These are phyloP conservation scores for Handroanthus guayacan DNA, from an alignment of 257 asterid species.

Conservation along the genomic window DNA sequence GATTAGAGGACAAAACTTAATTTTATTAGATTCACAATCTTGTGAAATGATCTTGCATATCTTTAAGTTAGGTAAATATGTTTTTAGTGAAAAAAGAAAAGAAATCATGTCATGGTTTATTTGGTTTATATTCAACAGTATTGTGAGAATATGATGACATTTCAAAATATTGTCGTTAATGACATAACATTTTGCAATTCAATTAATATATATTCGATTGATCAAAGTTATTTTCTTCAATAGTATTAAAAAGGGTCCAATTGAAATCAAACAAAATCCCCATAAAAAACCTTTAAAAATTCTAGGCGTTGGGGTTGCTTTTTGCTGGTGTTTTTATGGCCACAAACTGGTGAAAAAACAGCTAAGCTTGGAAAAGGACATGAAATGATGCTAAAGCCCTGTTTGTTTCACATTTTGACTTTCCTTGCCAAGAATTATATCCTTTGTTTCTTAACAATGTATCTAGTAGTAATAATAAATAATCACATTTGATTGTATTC, in stretches of 20 bases:
- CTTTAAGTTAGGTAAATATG: too few relatives aligned
- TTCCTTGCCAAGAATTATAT: conserved; percentile 32
- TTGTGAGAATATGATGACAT: too few relatives aligned
- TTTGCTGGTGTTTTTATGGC: neutral
- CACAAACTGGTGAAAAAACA: conserved; percentile 37
- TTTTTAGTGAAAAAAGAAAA: too few relatives aligned
- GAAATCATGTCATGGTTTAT: neutral
- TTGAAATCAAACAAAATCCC: neutral
- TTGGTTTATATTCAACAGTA: neutral
- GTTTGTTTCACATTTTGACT: conserved; percentile 33
- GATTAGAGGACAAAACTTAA: neutral
- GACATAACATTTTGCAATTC: too few relatives aligned
- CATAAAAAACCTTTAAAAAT: neutral
- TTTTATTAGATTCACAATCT: conserved; percentile 23
- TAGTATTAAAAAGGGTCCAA: conserved; percentile 27
- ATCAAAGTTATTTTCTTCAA: conserved; percentile 1
- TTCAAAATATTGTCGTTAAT: too few relatives aligned
- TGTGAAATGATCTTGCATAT: conserved; percentile 19
- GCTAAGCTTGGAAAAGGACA: conserved; percentile 45
- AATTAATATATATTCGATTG: neutral
- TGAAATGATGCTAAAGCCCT: conserved; percentile 9
- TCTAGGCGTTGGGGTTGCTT: conserved; percentile 32
- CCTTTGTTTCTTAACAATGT: conserved; percentile 28
- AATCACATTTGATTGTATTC: conserved; percentile 27
- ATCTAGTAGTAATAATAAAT: neutral